Base-by-base conservation (phyloP, 2,329 filamentous ascomycete genomes). In the Scedosporium boydii region DNA sequence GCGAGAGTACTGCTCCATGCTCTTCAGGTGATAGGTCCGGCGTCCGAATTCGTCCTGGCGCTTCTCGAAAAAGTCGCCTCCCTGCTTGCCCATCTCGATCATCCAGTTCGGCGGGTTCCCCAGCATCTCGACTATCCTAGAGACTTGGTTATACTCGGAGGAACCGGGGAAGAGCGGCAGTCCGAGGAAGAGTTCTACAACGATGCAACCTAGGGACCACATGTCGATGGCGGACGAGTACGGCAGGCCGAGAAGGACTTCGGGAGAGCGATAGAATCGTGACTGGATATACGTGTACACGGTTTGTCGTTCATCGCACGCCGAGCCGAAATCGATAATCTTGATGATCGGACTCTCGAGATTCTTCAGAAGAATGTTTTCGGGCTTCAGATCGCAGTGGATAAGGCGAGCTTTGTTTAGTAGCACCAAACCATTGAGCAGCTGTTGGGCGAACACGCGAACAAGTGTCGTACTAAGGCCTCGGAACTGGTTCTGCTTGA, bases 251-350 rank as follows among this genome's bases (percentile, higher is more conserved):
- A 99, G 80, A 44, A 99, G 77, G 12, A 99, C 95, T 74, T 99
- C 95, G 1, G 95, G 95, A 0, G 95, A 99, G 66, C 95, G 87
- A 76, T 99, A 99, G 76, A 99, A 99, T 69, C 95, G 85, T 9
- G 95, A 99, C 74, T 99, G 95, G 65, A 99, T 99, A 74, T 99
- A 99, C 5, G 95, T 99, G 75, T 99, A 99, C 29, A 99, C 95
- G 0, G 95, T 99, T 74, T 99, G 95, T 59, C 95, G 87, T 77
- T 99, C 95, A 74, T 99, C 95, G 74, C 95, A 99, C 14, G 95
- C 95, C 44, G 95, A 99, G 53, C 95, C 95, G 72, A 99, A 99
- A 81, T 99, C 95, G 73, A 99, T 99, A 70, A 99, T 97, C 76
- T 99, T 99, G 82, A 99, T 99, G 68, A 99, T 98, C 3, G 95